phyloP scores from a whole-genome alignment of 2,329 filamentous ascomycete genomes.

The Verticillium dahliae region DNA sequence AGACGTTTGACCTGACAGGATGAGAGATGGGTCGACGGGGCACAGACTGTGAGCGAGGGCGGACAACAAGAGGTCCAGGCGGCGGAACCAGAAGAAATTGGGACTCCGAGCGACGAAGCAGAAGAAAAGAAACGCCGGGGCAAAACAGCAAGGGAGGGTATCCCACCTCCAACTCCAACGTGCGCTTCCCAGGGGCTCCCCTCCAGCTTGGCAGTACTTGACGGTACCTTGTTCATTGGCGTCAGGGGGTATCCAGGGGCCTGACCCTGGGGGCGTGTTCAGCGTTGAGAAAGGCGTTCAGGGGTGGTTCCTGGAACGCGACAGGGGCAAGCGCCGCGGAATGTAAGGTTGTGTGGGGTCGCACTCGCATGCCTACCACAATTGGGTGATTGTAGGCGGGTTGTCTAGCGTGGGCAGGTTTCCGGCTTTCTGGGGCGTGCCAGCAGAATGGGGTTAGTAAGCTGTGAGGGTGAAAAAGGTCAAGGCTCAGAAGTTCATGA shows the following conservation, averaged over 20 bases:
- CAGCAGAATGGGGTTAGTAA: background rate
- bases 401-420: background rate
- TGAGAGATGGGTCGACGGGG: background rate
- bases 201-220: background rate
- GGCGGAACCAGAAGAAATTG: conserved; percentile 2
- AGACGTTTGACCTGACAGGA: background rate
- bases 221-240: background rate
- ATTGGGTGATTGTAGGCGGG: background rate
- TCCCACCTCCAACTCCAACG: background rate
- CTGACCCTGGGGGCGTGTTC: background rate
- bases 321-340: background rate
- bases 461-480: background rate
- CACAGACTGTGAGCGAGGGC: background rate
- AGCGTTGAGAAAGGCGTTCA: background rate
- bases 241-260: background rate
- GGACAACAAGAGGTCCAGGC: background rate
- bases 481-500: background rate
- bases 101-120: conserved; percentile 2
- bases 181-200: background rate
- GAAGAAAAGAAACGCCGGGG: conserved; percentile 1
- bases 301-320: background rate
- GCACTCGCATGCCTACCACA: background rate
- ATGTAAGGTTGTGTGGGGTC: background rate
- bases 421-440: background rate
- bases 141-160: background rate